Conservation (phyloP, 768 basidiomycete genomes). For the Naganishia vishniacii region DNA sequence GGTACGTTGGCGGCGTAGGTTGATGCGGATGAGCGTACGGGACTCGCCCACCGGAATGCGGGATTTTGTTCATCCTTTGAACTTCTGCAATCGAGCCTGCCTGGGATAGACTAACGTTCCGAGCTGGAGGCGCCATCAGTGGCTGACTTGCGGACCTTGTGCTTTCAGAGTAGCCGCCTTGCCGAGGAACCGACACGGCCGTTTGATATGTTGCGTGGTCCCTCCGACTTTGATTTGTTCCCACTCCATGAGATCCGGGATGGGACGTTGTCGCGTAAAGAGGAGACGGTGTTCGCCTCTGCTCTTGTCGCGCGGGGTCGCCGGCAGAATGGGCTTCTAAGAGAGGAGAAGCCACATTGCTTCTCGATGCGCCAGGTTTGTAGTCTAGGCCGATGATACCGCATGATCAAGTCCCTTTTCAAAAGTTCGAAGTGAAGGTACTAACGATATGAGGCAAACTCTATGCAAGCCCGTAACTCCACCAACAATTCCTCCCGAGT, state of each 20-base stretch:
- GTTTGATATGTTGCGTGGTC: too few relatives aligned
- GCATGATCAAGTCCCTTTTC: background rate
- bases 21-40: constrained; percentile 15
- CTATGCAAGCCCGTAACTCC: constrained; percentile 77
- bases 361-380: background rate
- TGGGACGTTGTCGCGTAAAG: background rate
- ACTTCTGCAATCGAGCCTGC: constrained; percentile 35
- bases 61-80: constrained; percentile 26
- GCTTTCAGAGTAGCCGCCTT: background rate
- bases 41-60: background rate
- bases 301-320: background rate
- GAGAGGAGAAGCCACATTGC: constrained; percentile 15
- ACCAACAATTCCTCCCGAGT: constrained; percentile 61
- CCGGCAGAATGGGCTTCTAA: background rate
- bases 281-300: background rate
- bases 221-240: too few relatives aligned
- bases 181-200: too few relatives aligned
- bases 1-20: constrained; percentile 23
- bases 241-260: too few relatives aligned
- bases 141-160: background rate
- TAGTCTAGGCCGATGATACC: background rate
- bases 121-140: background rate
- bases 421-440: constrained; percentile 21
- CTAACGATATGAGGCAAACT: constrained; percentile 70
- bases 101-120: constrained; percentile 24